Base-by-base conservation (phyloP, 2,329 filamentous ascomycete species). In the Monosporascus cannonballus region DNA sequence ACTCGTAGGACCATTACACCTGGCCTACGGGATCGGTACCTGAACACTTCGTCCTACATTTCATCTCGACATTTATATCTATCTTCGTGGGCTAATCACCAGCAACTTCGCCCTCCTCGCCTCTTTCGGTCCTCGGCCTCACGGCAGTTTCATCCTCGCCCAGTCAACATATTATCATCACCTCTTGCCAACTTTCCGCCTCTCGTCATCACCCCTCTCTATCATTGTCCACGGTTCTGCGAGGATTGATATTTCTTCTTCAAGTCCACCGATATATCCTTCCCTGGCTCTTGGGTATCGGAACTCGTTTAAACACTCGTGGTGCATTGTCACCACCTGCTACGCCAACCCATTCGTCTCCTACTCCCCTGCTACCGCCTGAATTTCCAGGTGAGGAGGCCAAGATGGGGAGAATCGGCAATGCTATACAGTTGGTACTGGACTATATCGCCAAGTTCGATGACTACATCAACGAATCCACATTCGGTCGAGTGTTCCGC, bases 401-500 rank as follows among this genome's bases (percentile, higher is more conserved):
- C 42, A 30, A 30, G 42, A 46, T 46, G 42, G 42, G 42, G 17
- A 44, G 9, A 42, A 22, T 50, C 30, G 18, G 36, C 20, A 24
- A 11, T 20, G 18, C 4, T 14, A 44, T 51, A 14, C 44, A 54
- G 38, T 42, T 49, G 39, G 25, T 48, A 9, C 48, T 55, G 49
- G 57, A 53, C 47, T 60, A 56, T 47, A 17, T 66, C 7, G 51
- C 52, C 18, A 18, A 34, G 20, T 8, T 67, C 47, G 67, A 69
- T n/a, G 58, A 65, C 11, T 56, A 56, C 27, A 62, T 68, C 50
- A 70, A 68, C 37, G 36, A 50, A 27, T 73, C 72, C 1, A 73
- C 70, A 0, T 73, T 83, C 58, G 80, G 80, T 54, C 73, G 73
- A 54, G 76, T 79, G 57, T 87, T 87, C 66, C 78, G 80, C 51